Percentiles rank a stretch among this genome's conserved stretches.
Evolutionary conservation across 2,329 filamentous ascomycete species (phyloP).

Genomic region (Neopestalotiopsis rosae): DNA sequence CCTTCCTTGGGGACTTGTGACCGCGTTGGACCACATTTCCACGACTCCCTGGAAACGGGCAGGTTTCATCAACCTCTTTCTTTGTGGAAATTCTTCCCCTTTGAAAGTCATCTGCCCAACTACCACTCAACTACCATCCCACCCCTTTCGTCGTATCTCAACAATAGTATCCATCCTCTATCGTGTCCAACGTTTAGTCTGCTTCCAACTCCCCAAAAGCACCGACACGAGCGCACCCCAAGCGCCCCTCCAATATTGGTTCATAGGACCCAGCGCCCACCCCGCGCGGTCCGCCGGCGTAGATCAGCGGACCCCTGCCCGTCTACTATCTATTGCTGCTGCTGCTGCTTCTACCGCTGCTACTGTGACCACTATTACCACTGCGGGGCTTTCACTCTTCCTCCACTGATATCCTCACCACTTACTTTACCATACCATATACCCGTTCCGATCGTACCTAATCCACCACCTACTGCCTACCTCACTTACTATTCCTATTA

Average conservation of each 20-base stretch:
- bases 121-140: neutral
- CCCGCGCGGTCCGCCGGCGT: slow-evolving; percentile 14
- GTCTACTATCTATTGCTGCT: neutral
- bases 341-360: neutral
- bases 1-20: neutral
- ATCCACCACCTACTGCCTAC: neutral
- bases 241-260: slow-evolving; percentile 2
- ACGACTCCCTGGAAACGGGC: neutral
- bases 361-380: neutral
- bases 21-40: neutral
- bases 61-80: neutral
- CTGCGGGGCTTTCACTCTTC: slow-evolving; percentile 10
- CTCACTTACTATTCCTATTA: neutral
- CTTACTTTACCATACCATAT: neutral
- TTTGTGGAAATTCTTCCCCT: neutral
- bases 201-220: neutral
- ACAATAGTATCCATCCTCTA: neutral
- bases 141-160: neutral
- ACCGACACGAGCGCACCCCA: slow-evolving; percentile 6
- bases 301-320: slow-evolving; percentile 18
- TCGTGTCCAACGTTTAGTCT: neutral
- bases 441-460: neutral
- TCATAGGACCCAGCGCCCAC: neutral
- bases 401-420: neutral
- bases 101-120: neutral